These are phyloP conservation scores for Trifolium dubium DNA, from an alignment of 306 rosid species.

Conservation along the genomic window DNA sequence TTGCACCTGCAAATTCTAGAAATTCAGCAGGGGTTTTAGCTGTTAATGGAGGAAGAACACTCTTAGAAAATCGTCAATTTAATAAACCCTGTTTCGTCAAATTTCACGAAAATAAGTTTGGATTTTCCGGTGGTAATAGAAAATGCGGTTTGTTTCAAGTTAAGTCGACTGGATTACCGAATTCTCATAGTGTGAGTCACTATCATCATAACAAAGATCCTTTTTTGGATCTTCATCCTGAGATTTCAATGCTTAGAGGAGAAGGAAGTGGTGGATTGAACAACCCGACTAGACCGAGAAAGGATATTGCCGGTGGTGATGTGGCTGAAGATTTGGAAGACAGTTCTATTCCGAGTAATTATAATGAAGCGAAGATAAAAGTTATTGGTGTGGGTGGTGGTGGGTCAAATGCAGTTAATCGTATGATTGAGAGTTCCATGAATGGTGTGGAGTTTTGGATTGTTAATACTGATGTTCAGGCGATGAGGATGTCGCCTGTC, in stretches of 20 bases:
- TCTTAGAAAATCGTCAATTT: constrained; percentile 48
- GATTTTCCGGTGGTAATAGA: constrained; percentile 47
- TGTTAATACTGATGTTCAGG: constrained; percentile 92
- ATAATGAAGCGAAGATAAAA: constrained; percentile 81
- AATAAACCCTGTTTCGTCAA: constrained; percentile 52
- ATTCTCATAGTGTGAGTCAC: constrained; percentile 61
- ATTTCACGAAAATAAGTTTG: constrained; percentile 50
- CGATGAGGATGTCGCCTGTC: constrained; percentile 97
- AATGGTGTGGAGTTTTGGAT: constrained; percentile 97
- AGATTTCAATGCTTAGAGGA: constrained; percentile 91
- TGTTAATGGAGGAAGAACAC: constrained; percentile 59
- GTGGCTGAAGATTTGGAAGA: constrained; percentile 63
- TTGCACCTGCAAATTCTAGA: constrained; percentile 60
- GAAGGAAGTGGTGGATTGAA: constrained; percentile 59
- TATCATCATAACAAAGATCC: constrained; percentile 78
- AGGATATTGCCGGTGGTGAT: constrained; percentile 59
- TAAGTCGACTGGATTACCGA: constrained; percentile 60
- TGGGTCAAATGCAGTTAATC: constrained; percentile 95
- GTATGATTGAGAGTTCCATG: constrained; percentile 98
- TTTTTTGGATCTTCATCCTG: constrained; percentile 91
- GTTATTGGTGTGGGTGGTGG: constrained; percentile 98
- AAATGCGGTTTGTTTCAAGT: constrained; percentile 56
- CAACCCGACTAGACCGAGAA: constrained; percentile 63
- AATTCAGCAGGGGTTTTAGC: constrained; percentile 64
- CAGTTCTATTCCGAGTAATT: constrained; percentile 50